A percentile compares a stretch with the other conserved stretches of the same genome.
These are phyloP conservation scores for Acanthamoeba royreba DNA, from an alignment of 208 protist genomes.

Conservation along the genomic window DNA sequence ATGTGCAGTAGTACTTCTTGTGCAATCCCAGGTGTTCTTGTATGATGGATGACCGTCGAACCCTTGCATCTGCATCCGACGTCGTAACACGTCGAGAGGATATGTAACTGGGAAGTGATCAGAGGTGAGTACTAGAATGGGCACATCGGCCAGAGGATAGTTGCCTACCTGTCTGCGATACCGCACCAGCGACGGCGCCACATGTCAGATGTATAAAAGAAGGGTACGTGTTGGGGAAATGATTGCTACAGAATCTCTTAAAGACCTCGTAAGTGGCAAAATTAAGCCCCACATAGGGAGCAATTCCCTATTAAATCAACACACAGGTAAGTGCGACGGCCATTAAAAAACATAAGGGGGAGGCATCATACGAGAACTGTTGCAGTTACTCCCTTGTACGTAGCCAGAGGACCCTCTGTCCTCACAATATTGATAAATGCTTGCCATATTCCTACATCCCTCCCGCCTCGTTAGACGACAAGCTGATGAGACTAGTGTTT, in stretches of 20 bases:
- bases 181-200: constrained; percentile 62
- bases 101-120: constrained; percentile 55
- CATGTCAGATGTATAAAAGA: not conserved
- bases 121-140: not conserved
- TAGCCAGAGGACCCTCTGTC: constrained; percentile 10
- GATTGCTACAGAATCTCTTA: constrained; percentile 25
- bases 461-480: not conserved
- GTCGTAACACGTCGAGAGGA: constrained; percentile 62
- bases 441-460: not conserved
- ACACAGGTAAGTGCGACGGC: not conserved
- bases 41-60: constrained; percentile 24
- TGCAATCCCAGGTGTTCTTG: constrained; percentile 8
- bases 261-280: constrained; percentile 65
- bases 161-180: constrained; percentile 65
- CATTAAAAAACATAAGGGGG: not conserved
- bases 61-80: constrained; percentile 69
- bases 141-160: not conserved
- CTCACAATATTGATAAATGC: constrained; percentile 8
- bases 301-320: constrained; percentile 46
- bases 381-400: not conserved
- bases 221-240: not conserved
- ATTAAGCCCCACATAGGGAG: constrained; percentile 69
- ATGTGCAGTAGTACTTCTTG: not conserved
- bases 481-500: not conserved
- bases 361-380: not conserved